Evolutionary conservation across 2,329 filamentous ascomycete genomes (phyloP), one percentile per base, ranked within the genome.

Genomic region (Penicillium sp.): DNA sequence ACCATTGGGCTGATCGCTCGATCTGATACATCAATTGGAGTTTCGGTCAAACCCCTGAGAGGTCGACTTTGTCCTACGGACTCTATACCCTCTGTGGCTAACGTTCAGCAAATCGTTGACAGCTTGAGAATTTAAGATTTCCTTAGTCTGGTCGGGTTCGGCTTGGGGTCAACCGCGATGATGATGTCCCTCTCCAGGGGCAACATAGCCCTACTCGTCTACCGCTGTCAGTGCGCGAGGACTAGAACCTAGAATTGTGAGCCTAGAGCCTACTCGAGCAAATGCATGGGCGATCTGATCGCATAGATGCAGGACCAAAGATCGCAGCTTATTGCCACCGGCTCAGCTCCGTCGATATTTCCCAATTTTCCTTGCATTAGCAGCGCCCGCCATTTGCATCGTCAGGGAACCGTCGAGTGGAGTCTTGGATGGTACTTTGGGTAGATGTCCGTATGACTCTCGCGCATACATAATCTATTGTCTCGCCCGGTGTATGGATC

Each of bases 291-390:
- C 51, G 56, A 60, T 54, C 59, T 39, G 56, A 60, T 59, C 57
- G 46, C 49, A 33, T 8, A 48, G 26, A 46, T 45, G 53, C 52
- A 52, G 43, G 42, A 46, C 52, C 34, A 51, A 46, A 59, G 47
- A 57, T 58, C 54, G 53, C 44, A 51, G 42, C 34, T 38, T 53
- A 61, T 63, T 60, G 61, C 61, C 61, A 63, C 61, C 55, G 38
- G 31, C 24, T 53, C 48, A 42, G 50, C 41, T 52, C 57, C 43
- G 51, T 50, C 49, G 54, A 52, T 58, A 56, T 57, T 53, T 42
- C 18, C 29, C 18, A 21, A 51, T 61, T 57, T 54, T 60, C 61
- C 61, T 63, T 63, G 61, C 61, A 61, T 61, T 45, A 53, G 52
- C 45, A 50, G 38, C 39, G 33, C 49, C 28, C 28, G 21, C 45